phyloP scores from a whole-genome alignment of 345 rosid genomes.

The Heritiera littoralis region DNA sequence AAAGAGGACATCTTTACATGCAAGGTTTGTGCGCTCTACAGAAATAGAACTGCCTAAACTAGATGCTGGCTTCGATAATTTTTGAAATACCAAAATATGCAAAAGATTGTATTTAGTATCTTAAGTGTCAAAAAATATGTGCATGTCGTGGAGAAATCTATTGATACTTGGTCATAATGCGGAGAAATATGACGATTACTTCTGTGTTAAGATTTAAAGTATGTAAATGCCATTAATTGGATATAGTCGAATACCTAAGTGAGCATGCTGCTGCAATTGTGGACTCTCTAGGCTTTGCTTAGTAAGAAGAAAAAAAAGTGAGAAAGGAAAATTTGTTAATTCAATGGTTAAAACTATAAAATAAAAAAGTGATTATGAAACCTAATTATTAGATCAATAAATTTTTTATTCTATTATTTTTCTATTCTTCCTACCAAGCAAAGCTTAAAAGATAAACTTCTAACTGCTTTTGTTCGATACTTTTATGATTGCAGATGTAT shows the following conservation, averaged over 20 bases:
- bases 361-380: no score
- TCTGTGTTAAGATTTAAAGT: background rate
- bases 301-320: no score
- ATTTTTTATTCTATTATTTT: no score
- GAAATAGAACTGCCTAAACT: background rate
- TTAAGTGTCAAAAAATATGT: background rate
- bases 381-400: no score
- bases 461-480: background rate
- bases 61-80: background rate
- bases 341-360: no score
- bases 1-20: constrained; percentile 23
- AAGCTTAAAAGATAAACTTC: background rate
- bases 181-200: background rate
- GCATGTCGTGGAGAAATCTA: background rate
- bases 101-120: background rate
- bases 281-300: no score
- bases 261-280: background rate
- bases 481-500: constrained; percentile 13
- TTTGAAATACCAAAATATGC: background rate
- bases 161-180: background rate
- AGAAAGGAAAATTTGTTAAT: no score
- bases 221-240: background rate
- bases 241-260: background rate
- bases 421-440: no score
- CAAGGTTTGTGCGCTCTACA: constrained; percentile 29